Evolutionary conservation across 1,284 basidiomycete genomes (phyloP).

Genomic region (Ganoderma sp.): DNA sequence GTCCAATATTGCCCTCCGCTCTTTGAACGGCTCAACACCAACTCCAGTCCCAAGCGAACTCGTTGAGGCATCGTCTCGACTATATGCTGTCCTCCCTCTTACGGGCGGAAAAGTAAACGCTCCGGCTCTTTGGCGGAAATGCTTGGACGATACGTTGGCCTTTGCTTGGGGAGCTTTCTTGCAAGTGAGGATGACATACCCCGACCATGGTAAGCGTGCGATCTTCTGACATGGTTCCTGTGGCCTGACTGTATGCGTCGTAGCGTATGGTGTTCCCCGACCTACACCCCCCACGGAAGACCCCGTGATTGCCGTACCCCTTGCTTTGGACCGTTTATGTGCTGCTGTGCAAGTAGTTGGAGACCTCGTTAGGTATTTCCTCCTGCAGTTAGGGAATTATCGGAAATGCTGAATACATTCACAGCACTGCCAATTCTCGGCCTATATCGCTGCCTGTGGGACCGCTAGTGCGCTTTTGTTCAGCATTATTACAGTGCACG

Average conservation of each 20-base stretch:
- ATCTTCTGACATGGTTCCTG: neutral
- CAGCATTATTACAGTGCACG: constrained; percentile 61
- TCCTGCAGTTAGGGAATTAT: constrained; percentile 2
- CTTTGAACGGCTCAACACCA: constrained; percentile 60
- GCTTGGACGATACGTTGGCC: constrained; percentile 66
- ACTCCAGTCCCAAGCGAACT: constrained; percentile 48
- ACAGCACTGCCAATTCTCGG: constrained; percentile 63
- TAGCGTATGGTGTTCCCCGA: constrained; percentile 15
- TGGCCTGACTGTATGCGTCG: neutral
- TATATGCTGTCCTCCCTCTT: constrained; percentile 66
- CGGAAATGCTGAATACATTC: neutral
- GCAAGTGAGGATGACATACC: constrained; percentile 61
- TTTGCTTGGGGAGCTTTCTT: constrained; percentile 67
- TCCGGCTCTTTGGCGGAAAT: constrained; percentile 73
- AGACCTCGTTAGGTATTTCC: constrained; percentile 62
- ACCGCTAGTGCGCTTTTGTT: constrained; percentile 55
- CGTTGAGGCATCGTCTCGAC: constrained; percentile 55
- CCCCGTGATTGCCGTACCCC: constrained; percentile 51
- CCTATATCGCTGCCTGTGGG: constrained; percentile 80
- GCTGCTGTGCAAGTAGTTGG: constrained; percentile 58
- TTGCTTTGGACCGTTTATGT: constrained; percentile 64
- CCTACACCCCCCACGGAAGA: constrained; percentile 39
- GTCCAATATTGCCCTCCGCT: constrained; percentile 56
- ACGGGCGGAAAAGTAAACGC: constrained; percentile 81
- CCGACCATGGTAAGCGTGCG: constrained; percentile 43